These are phyloP conservation scores for Dipteronia dyeriana DNA, from an alignment of 345 rosid genomes.

Conservation along the genomic window DNA sequence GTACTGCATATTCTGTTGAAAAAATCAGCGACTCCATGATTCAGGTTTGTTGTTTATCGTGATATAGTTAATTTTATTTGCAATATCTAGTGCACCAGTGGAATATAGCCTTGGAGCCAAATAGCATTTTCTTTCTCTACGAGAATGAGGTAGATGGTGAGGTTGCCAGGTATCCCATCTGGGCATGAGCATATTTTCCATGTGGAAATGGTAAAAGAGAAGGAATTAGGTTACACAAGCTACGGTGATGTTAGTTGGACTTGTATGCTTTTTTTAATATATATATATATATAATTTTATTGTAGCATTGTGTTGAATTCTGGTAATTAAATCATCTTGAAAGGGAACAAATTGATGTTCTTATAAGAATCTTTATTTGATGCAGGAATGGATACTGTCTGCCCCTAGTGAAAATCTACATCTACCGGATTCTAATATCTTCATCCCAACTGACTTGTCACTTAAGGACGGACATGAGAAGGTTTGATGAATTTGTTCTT, in stretches of 20 bases:
- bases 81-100: constrained; percentile 8
- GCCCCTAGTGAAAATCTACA: constrained; percentile 68
- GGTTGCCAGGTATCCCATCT: constrained; percentile 1
- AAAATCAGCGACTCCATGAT: constrained; percentile 51
- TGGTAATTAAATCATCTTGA: constrained; percentile 12
- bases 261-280: not conserved
- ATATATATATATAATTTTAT: not conserved
- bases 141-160: constrained; percentile 6
- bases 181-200: not conserved
- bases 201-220: not conserved
- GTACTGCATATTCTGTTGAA: constrained; percentile 76
- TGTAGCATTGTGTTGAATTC: not conserved
- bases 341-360: not conserved
- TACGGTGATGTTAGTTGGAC: not conserved
- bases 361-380: constrained; percentile 16
- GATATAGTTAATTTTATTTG: not conserved
- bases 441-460: constrained; percentile 85
- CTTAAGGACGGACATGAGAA: constrained; percentile 58
- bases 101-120: not conserved
- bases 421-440: constrained; percentile 70
- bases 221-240: not conserved
- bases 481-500: constrained; percentile 38
- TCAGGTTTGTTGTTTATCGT: constrained; percentile 52
- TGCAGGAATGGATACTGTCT: constrained; percentile 78
- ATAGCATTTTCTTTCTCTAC: not conserved